Evolutionary conservation across 2,329 filamentous ascomycete genomes (phyloP).

Genomic region (Curvularia verruculosa): DNA sequence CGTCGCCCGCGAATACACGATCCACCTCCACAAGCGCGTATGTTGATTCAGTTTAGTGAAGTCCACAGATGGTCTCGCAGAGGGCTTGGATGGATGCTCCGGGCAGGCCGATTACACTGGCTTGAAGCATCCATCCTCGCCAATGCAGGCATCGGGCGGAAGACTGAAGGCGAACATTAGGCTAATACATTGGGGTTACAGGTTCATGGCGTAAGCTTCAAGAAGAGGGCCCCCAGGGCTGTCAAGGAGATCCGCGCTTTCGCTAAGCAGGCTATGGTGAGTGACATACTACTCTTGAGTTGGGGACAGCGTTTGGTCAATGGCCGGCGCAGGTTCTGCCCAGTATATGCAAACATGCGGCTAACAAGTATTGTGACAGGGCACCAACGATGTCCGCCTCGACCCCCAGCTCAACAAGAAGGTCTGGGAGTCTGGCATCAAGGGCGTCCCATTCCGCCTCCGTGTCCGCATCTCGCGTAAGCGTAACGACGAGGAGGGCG

Average conservation of each 20-base stretch:
- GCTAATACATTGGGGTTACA: constrained; percentile 61
- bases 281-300: constrained; percentile 48
- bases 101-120: constrained; percentile 30
- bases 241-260: constrained; percentile 99
- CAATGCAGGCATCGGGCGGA: constrained; percentile 64
- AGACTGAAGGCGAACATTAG: constrained; percentile 61
- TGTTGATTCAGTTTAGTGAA: constrained; percentile 75
- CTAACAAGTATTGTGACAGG: constrained; percentile 63
- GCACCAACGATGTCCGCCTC: constrained; percentile 94
- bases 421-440: constrained; percentile 99
- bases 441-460: constrained; percentile 97
- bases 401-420: constrained; percentile 99
- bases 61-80: constrained; percentile 64
- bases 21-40: constrained; percentile 99
- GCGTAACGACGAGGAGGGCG: constrained; percentile 99
- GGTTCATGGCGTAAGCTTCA: constrained; percentile 98
- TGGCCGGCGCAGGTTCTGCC: background rate
- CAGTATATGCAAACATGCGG: background rate
- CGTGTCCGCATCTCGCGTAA: constrained; percentile 98
- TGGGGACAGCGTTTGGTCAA: background rate
- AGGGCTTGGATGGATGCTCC: constrained; percentile 23
- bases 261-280: constrained; percentile 93
- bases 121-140: constrained; percentile 15
- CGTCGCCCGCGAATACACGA: constrained; percentile 99
- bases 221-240: constrained; percentile 97